A percentile compares a stretch with the other conserved stretches of the same genome.
phyloP scores from a whole-genome alignment of 192 early-diverging fungal genomes.

The Coemansia sp. region DNA sequence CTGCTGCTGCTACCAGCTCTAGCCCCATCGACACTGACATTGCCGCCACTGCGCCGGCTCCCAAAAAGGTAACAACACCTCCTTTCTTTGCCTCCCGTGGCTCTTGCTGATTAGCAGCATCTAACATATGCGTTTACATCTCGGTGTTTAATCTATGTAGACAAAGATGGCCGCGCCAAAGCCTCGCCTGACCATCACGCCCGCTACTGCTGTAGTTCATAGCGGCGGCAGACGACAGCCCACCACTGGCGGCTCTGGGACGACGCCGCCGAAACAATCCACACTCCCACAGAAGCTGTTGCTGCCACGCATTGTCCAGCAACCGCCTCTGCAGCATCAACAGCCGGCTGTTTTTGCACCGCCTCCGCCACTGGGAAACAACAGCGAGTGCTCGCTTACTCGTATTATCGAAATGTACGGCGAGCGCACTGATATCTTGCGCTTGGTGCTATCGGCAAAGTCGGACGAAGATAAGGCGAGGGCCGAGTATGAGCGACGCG shows the following conservation, averaged over 20 bases:
- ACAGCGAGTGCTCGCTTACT: constrained; percentile 31
- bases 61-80: neutral
- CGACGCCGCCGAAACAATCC: neutral
- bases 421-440: constrained; percentile 43
- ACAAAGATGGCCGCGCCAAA: neutral
- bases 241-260: neutral
- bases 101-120: neutral
- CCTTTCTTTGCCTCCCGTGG: neutral
- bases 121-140: neutral
- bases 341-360: constrained; percentile 11
- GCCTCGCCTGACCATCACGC: neutral
- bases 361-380: constrained; percentile 14
- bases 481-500: constrained; percentile 45
- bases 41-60: neutral
- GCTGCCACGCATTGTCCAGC: neutral
- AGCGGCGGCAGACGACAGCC: neutral
- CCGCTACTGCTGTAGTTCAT: neutral
- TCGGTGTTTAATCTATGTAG: neutral
- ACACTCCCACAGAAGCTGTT: neutral
- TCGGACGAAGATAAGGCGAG: constrained; percentile 46
- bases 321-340: neutral
- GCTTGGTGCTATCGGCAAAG: constrained; percentile 45
- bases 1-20: neutral
- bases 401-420: constrained; percentile 43
- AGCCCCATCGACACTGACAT: neutral